Evolutionary conservation across 176 grass and related monocot species (phyloP).

Genomic region (Themeda triandra): DNA sequence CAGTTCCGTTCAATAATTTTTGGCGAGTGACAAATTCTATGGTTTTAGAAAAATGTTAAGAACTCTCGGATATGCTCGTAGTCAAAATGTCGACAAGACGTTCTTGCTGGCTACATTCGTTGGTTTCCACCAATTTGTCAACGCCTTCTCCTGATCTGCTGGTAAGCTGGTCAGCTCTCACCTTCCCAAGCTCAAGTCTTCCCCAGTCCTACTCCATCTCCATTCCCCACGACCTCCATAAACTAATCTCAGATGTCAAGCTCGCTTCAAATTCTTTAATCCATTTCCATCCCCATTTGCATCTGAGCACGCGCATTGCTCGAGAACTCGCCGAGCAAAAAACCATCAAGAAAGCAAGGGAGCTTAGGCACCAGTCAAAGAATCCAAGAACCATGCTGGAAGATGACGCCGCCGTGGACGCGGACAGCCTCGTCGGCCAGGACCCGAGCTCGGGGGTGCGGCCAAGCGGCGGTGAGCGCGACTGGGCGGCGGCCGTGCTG

Average conservation of each 20-base stretch:
- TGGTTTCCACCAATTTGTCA: slow-evolving; percentile 1
- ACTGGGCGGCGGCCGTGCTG: slow-evolving; percentile 4
- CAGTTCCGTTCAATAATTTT: too few species aligned
- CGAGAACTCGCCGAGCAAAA: slow-evolving; percentile 4
- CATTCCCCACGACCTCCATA: neutral
- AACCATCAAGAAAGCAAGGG: neutral
- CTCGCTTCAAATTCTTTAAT: slow-evolving; percentile 5
- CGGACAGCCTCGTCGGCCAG: slow-evolving; percentile 40
- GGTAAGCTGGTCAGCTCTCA: neutral
- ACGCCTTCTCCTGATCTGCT: neutral
- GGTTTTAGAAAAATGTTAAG: too few species aligned
- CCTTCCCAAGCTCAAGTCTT: slow-evolving; percentile 16
- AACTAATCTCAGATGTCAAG: slow-evolving; percentile 14
- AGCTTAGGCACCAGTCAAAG: neutral
- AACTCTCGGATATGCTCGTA: too few species aligned
- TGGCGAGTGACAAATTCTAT: too few species aligned
- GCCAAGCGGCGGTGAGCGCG: neutral
- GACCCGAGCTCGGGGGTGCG: neutral
- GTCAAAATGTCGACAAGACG: too few species aligned
- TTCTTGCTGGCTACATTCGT: neutral
- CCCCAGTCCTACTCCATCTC: neutral
- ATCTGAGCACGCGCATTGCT: neutral
- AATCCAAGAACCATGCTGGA: slow-evolving; percentile 1
- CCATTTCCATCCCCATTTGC: neutral
- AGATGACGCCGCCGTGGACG: slow-evolving; percentile 37